Conservation (phyloP, 176 grass and related monocot genomes). For the Saccharum officinarum region DNA sequence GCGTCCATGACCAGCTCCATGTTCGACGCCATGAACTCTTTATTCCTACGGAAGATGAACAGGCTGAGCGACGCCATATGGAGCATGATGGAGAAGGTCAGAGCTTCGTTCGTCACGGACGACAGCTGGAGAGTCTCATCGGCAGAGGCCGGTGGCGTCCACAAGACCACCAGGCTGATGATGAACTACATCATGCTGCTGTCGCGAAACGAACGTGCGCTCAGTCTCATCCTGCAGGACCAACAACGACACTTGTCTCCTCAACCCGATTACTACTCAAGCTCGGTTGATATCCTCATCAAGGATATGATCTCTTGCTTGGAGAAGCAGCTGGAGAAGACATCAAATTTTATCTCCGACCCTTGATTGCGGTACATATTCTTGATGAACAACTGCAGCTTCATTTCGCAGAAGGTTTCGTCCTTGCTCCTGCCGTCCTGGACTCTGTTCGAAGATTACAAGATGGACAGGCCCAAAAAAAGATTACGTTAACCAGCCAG, state of each 20-base stretch:
- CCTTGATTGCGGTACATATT: neutral
- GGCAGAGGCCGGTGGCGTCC: neutral
- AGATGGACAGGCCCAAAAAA: neutral
- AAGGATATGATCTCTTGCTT: neutral
- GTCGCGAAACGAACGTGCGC: neutral
- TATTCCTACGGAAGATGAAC: neutral
- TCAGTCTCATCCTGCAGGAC: constrained; percentile 3
- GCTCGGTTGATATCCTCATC: neutral
- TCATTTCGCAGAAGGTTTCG: neutral
- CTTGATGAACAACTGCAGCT: constrained; percentile 22
- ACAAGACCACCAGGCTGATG: neutral
- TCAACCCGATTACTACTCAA: neutral
- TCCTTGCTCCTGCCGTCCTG: constrained; percentile 11
- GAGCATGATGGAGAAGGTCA: constrained; percentile 10
- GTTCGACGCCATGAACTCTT: neutral
- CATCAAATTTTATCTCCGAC: neutral
- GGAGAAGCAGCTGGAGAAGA: neutral
- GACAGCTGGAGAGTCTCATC: neutral
- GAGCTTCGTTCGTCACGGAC: neutral
- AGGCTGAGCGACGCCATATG: constrained; percentile 10
- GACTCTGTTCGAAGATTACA: neutral
- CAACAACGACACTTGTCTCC: neutral
- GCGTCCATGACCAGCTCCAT: neutral
- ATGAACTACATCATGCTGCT: constrained; percentile 17
- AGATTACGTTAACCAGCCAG: neutral